Percentiles rank a stretch among this genome's conserved stretches.
These are phyloP conservation scores for Drosera spatulata DNA, from an alignment of 179 eudicot genomes.

Conservation along the genomic window DNA sequence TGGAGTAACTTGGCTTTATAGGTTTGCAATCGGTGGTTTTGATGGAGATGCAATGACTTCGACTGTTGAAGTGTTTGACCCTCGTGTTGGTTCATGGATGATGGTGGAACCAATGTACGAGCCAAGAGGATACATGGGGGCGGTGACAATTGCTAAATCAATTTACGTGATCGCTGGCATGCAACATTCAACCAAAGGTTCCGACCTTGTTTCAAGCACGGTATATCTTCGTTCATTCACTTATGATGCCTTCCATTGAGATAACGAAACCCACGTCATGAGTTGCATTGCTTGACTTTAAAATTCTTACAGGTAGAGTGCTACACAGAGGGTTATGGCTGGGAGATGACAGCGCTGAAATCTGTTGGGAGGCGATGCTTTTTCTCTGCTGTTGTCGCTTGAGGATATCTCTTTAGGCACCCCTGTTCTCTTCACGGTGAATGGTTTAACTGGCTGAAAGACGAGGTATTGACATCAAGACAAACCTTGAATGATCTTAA, in stretches of 20 bases:
- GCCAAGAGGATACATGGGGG: constrained; percentile 45
- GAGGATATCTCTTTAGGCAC: not conserved
- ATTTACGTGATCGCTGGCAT: constrained; percentile 58
- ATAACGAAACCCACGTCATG: not conserved
- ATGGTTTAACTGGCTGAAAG: no score
- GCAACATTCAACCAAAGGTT: constrained; percentile 1
- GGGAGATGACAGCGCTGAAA: constrained; percentile 35
- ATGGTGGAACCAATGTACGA: constrained; percentile 43
- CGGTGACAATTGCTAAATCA: constrained; percentile 29
- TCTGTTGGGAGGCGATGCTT: constrained; percentile 47
- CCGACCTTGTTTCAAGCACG: constrained; percentile 24
- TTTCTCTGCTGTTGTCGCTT: constrained; percentile 43
- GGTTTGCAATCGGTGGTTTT: constrained; percentile 79
- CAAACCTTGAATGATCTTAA: no score
- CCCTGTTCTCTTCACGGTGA: no score
- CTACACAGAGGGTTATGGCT: constrained; percentile 51
- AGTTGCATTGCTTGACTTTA: not conserved
- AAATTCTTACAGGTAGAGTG: constrained; percentile 38
- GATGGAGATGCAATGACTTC: constrained; percentile 49
- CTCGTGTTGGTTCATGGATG: constrained; percentile 60
- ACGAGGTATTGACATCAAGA: no score
- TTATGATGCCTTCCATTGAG: not conserved
- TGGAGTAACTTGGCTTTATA: constrained; percentile 10
- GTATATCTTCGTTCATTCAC: constrained; percentile 13
- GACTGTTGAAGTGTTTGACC: constrained; percentile 53